Evolutionary conservation across 768 basidiomycete species (phyloP).

Genomic region (Myochromella boudieri): DNA sequence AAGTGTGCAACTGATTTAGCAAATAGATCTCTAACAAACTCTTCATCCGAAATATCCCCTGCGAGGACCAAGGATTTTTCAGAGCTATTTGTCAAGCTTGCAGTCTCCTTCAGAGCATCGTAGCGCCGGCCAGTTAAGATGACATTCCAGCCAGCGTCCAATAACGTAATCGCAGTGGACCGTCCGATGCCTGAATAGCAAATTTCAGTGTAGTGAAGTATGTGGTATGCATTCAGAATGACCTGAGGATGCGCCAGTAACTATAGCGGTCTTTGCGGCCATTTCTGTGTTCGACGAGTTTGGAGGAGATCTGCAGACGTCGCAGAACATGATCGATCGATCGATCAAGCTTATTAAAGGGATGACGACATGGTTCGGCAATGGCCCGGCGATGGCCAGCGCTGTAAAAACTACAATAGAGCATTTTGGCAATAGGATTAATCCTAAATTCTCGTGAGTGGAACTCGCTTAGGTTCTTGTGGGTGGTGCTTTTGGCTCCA

Average conservation of each 20-base stretch:
- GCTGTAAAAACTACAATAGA: too few relatives aligned
- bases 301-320: too few relatives aligned
- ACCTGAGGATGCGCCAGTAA: constrained; percentile 31
- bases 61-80: constrained; percentile 42
- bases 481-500: too few relatives aligned
- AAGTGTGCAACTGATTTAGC: constrained; percentile 49
- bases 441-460: too few relatives aligned
- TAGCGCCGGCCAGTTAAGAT: constrained; percentile 64
- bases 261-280: constrained; percentile 21
- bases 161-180: constrained; percentile 65
- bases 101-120: constrained; percentile 59
- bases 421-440: too few relatives aligned
- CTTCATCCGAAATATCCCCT: constrained; percentile 68
- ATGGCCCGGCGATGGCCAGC: too few relatives aligned
- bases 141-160: constrained; percentile 66
- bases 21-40: constrained; percentile 63
- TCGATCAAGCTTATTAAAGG: neutral
- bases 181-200: constrained; percentile 56
- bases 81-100: constrained; percentile 36
- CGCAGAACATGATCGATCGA: neutral
- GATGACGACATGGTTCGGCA: constrained; percentile 6
- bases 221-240: neutral
- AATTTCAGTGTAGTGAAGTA: neutral
- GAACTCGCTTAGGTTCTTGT: too few relatives aligned
- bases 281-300: too few relatives aligned